A percentile compares a stretch with the other conserved stretches of the same genome.
These are phyloP conservation scores for Gossypium ekmanianum DNA, from an alignment of 345 rosid genomes.

Conservation along the genomic window DNA sequence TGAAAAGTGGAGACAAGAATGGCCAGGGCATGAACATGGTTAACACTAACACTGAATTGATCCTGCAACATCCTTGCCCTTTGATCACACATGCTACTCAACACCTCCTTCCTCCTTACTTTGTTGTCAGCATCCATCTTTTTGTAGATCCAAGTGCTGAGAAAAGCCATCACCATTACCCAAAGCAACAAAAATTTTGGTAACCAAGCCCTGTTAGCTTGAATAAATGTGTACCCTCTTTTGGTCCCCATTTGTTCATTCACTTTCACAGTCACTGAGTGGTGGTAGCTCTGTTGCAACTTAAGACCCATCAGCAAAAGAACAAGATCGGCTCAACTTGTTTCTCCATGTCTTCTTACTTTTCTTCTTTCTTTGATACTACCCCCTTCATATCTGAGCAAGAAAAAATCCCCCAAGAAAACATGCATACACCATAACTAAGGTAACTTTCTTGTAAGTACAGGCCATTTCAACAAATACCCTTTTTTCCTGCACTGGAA, in stretches of 20 bases:
- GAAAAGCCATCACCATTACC: conserved; percentile 42
- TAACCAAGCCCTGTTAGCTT: conserved; percentile 61
- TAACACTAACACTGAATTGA: conserved; percentile 94
- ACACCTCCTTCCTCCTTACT: conserved; percentile 66
- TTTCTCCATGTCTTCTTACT: conserved; percentile 18
- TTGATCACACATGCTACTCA: conserved; percentile 91
- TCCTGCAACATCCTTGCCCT: conserved; percentile 98
- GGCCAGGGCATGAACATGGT: conserved; percentile 97
- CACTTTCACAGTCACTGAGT: conserved; percentile 58
- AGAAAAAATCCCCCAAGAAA: conserved; percentile 25
- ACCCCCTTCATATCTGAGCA: conserved; percentile 56
- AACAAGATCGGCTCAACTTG: conserved; percentile 22
- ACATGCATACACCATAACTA: conserved; percentile 15
- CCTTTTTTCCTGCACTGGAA: conserved; percentile 24
- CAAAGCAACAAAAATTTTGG: conserved; percentile 56
- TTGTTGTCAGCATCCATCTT: conserved; percentile 58
- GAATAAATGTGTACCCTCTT: conserved; percentile 65
- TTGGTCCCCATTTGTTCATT: conserved; percentile 55
- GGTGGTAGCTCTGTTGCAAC: conserved; percentile 53
- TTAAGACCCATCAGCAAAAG: conserved; percentile 51
- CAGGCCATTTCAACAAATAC: conserved; percentile 14
- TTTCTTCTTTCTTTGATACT: conserved; percentile 27
- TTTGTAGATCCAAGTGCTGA: conserved; percentile 46
- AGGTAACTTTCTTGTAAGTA: conserved; percentile 12
- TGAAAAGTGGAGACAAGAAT: conserved; percentile 95